These are phyloP conservation scores for Nelumbo lutea DNA, from an alignment of 164 flowering plant species.

Conservation along the genomic window DNA sequence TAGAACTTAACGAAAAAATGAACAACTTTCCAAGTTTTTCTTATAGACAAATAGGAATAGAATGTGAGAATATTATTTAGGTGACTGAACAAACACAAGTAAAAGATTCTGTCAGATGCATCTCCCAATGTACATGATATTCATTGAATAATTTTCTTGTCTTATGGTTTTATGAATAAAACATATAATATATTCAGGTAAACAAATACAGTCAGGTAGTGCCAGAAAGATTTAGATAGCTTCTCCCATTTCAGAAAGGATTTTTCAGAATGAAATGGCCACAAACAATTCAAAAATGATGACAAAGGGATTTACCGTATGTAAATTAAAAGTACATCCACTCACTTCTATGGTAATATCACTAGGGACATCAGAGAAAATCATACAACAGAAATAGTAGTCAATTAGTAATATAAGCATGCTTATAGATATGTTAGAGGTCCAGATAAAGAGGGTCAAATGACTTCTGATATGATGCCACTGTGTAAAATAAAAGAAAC, in stretches of 20 bases:
- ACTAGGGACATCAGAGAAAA: conserved; percentile 78
- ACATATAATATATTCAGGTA: neutral
- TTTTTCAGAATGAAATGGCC: neutral
- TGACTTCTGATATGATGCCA: neutral
- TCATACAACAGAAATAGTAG: conserved; percentile 39
- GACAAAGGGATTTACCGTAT: conserved; percentile 45
- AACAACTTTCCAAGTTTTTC: too few relatives aligned
- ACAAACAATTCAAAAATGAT: neutral
- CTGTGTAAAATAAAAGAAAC: neutral
- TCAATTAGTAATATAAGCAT: neutral
- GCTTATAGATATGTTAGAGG: too few relatives aligned
- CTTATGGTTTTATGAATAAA: too few relatives aligned
- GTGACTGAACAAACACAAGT: too few relatives aligned
- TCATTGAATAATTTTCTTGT: too few relatives aligned
- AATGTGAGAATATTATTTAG: too few relatives aligned
- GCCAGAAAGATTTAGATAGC: neutral
- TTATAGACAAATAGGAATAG: too few relatives aligned
- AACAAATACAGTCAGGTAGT: neutral
- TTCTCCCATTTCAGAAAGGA: neutral
- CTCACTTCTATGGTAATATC: conserved; percentile 69
- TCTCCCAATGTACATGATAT: too few relatives aligned
- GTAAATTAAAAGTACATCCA: conserved; percentile 59
- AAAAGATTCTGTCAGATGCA: too few relatives aligned
- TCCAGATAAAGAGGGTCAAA: neutral
- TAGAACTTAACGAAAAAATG: too few relatives aligned